A percentile compares a stretch with the other conserved stretches of the same genome.
These are phyloP conservation scores for Xylaria sp. DNA, from an alignment of 2,329 filamentous ascomycete species.

Conservation along the genomic window DNA sequence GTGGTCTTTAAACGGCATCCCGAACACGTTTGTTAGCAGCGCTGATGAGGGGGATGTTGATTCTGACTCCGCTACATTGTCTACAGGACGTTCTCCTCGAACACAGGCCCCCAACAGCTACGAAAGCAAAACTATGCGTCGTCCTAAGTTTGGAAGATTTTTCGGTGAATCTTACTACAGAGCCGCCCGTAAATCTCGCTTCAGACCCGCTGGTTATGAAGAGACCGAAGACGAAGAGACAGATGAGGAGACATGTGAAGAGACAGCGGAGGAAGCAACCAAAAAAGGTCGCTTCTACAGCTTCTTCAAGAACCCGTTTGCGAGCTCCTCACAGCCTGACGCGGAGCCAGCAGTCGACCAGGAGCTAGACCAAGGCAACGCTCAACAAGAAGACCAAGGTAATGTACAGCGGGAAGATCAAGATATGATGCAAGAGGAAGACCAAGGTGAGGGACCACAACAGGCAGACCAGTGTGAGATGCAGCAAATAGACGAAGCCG, in stretches of 20 bases:
- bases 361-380: background rate
- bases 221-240: background rate
- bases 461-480: background rate
- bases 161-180: too few relatives aligned
- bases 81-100: too few relatives aligned
- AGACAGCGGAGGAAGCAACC: background rate
- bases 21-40: too few relatives aligned
- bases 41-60: too few relatives aligned
- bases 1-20: background rate
- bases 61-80: too few relatives aligned
- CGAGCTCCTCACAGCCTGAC: background rate
- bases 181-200: too few relatives aligned
- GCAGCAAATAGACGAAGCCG: background rate
- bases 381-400: background rate
- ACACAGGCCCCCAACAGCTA: too few relatives aligned
- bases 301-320: background rate
- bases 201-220: too few relatives aligned
- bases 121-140: too few relatives aligned
- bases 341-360: background rate
- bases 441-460: background rate
- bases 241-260: background rate
- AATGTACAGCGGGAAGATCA: background rate
- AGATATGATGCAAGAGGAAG: background rate
- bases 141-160: too few relatives aligned
- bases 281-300: background rate